Conservation (phyloP, 768 basidiomycete species). For the Rhodotorula sphaerocarpa region DNA sequence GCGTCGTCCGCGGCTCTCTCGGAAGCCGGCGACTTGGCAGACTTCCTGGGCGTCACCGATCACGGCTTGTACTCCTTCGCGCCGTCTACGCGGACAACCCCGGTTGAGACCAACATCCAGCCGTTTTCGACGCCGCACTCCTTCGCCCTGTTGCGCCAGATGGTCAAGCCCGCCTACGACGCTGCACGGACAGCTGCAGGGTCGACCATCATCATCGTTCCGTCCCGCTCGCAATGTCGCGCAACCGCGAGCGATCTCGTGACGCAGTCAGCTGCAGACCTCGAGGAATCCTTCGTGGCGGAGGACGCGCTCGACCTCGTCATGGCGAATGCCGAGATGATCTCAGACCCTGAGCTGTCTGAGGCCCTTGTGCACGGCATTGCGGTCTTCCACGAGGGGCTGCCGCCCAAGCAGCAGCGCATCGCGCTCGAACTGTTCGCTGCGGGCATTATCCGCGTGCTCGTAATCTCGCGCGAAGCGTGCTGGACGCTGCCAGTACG, state of each 20-base stretch:
- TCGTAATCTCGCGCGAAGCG: slow-evolving; percentile 71
- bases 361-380: slow-evolving; percentile 78
- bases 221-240: slow-evolving; percentile 68
- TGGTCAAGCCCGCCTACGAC: slow-evolving; percentile 80
- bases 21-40: slow-evolving; percentile 69
- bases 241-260: slow-evolving; percentile 71
- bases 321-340: slow-evolving; percentile 53
- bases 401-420: slow-evolving; percentile 59
- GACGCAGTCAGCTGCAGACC: slow-evolving; percentile 73
- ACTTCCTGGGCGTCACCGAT: slow-evolving; percentile 67
- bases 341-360: slow-evolving; percentile 57
- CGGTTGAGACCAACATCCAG: slow-evolving; percentile 59
- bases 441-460: slow-evolving; percentile 66
- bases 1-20: slow-evolving; percentile 70
- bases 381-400: slow-evolving; percentile 72
- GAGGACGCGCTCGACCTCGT: slow-evolving; percentile 50
- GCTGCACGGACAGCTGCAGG: slow-evolving; percentile 51
- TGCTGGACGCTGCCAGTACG: slow-evolving; percentile 85
- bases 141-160: slow-evolving; percentile 74
- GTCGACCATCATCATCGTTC: slow-evolving; percentile 70
- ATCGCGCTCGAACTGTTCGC: slow-evolving; percentile 72
- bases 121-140: slow-evolving; percentile 82
- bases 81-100: slow-evolving; percentile 72
- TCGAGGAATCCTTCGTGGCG: slow-evolving; percentile 46
- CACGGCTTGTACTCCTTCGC: slow-evolving; percentile 62